Conservation (phyloP, 306 rosid genomes). For the Benincasa hispida region DNA sequence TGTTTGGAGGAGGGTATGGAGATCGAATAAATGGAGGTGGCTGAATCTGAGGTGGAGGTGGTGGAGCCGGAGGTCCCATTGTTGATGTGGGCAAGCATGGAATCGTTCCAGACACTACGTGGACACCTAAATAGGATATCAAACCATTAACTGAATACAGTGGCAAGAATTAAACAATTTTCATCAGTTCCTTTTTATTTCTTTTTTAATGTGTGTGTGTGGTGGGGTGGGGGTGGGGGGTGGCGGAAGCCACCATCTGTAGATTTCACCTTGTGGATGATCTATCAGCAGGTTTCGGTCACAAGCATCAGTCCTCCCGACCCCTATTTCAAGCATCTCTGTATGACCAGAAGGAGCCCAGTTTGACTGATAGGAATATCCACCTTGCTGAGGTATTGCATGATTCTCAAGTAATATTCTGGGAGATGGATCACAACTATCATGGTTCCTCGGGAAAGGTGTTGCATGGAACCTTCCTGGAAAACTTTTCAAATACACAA, state of each 20-base stretch:
- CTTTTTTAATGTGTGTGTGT: no score
- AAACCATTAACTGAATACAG: constrained; percentile 1
- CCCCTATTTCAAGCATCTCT: constrained; percentile 53
- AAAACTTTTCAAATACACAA: constrained; percentile 29
- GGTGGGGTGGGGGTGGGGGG: not conserved
- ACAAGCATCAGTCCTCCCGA: constrained; percentile 45
- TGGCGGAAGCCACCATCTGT: no score
- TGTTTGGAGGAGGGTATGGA: constrained; percentile 57
- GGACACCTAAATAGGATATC: constrained; percentile 6
- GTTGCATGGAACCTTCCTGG: constrained; percentile 36
- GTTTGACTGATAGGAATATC: constrained; percentile 50
- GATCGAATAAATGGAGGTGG: constrained; percentile 53
- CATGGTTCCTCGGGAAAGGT: constrained; percentile 40
- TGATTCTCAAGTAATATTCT: constrained; percentile 48
- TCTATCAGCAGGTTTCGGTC: constrained; percentile 34
- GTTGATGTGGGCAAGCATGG: constrained; percentile 35
- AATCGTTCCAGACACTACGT: constrained; percentile 36
- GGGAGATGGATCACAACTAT: constrained; percentile 54
- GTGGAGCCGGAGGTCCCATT: constrained; percentile 56
- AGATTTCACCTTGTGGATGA: constrained; percentile 57
- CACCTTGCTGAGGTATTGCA: constrained; percentile 29
- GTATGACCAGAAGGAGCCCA: constrained; percentile 49
- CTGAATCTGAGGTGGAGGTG: constrained; percentile 67
- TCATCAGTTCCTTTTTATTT: not conserved
- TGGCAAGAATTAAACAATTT: constrained; percentile 6